Evolutionary conservation across 306 rosid species (phyloP), one percentile per base, ranked within the genome.

Genomic region (Corylus avellana): DNA sequence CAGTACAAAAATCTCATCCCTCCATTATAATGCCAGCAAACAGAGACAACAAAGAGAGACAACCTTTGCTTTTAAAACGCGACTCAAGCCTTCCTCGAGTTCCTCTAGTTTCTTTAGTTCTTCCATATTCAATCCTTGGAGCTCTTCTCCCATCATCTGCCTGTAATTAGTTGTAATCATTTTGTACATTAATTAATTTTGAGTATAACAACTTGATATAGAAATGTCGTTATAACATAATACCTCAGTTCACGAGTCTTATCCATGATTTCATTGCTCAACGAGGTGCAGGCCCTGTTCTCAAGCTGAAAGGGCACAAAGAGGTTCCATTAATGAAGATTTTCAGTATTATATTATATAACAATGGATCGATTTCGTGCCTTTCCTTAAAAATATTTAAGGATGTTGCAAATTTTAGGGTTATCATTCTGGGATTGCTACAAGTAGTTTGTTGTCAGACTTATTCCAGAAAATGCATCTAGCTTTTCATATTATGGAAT

Each of bases 61-160:
- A n/a, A 81, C 88, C 88, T 78, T 85, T 14, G 61, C n/a, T 39
- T 81, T 74, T 5, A 12, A 0, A 35, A 85, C 84, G 12, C 85
- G 81, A 44, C 17, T 39, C 35, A 85, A 64, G 46, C 84, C 75
- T 46, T 27, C 62, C 32, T 47, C 44, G 11, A 78, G 27, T 54
- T 78, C 42, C 72, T 85, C 85, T 47, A 85, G 77, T 12, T 59
- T 14, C 50, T 53, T 51, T 27, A 85, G 69, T 1, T 85, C 85
- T 14, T 81, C 76, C 2, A 78, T 20, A 53, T 72, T 70, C 35
- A 85, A 53, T 47, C 66, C 81, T 44, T 75, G 76, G 53, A 81
- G 81, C 29, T 85, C 85, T 35, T 85, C 88, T 54, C 88, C 88
- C 68, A 39, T 81, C 67, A 85, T 54, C 48, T 44, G 55, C 76